phyloP scores from a whole-genome alignment of 1,284 basidiomycete genomes.

The Ganoderma leucocontextum region DNA sequence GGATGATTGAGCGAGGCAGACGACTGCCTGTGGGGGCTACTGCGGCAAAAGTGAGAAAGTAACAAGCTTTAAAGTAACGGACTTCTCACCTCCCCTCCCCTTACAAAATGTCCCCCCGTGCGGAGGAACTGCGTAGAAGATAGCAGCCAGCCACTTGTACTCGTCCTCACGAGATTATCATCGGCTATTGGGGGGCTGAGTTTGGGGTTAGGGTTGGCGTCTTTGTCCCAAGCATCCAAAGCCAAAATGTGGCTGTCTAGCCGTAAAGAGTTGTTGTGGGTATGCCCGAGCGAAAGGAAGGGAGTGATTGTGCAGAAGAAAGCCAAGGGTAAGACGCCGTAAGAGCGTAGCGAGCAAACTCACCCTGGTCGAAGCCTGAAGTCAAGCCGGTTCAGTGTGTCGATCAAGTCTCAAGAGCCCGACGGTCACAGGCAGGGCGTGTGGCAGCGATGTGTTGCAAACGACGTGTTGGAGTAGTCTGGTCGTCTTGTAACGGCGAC shows the following conservation, averaged over 20 bases:
- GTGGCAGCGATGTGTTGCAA: no score
- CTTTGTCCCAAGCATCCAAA: background rate
- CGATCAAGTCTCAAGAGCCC: background rate
- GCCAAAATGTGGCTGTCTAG: background rate
- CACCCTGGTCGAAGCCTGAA: background rate
- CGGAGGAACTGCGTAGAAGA: background rate
- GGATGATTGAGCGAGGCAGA: background rate
- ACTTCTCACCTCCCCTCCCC: background rate
- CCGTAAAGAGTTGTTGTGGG: background rate
- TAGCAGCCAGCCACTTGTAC: background rate
- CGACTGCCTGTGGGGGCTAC: background rate
- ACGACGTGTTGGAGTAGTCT: no score
- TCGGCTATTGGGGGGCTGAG: background rate
- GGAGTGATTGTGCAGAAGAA: background rate
- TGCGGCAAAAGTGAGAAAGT: background rate
- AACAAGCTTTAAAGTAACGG: background rate
- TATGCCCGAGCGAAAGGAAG: background rate
- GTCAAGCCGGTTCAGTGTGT: background rate
- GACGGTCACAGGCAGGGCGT: no score
- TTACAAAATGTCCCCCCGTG: background rate
- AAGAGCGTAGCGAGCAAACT: background rate
- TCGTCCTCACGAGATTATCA: background rate
- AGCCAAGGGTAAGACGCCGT: background rate
- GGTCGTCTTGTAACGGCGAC: no score
- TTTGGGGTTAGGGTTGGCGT: background rate